phyloP scores from a whole-genome alignment of 2,329 filamentous ascomycete species.

The Alternaria angustiovoidea region DNA sequence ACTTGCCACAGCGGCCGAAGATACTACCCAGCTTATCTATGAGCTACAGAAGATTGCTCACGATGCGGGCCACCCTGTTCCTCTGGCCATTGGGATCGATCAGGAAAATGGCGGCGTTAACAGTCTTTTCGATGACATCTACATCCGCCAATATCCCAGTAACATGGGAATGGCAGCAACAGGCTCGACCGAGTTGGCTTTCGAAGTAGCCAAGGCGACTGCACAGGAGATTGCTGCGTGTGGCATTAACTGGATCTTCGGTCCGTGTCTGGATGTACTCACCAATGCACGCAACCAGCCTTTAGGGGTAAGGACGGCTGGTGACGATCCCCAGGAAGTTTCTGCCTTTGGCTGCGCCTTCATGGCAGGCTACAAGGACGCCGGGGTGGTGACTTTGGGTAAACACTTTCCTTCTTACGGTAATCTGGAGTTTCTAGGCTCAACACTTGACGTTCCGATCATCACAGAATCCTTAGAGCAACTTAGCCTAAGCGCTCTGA shows the following conservation, averaged over 20 bases:
- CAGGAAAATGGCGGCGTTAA: conserved; percentile 99
- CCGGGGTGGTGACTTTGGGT: conserved; percentile 85
- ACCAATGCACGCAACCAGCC: conserved; percentile 93
- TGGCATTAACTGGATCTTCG: conserved; percentile 94
- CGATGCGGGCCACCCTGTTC: conserved; percentile 87
- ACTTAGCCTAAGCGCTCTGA: conserved; percentile 86
- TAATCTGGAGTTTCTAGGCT: conserved; percentile 91
- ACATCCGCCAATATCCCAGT: conserved; percentile 94
- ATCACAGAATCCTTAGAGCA: conserved; percentile 96
- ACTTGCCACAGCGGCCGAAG: conserved; percentile 76
- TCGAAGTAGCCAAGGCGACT: conserved; percentile 90
- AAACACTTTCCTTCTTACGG: conserved; percentile 98
- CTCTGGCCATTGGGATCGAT: conserved; percentile 88
- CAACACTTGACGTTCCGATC: conserved; percentile 89
- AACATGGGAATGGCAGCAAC: conserved; percentile 97
- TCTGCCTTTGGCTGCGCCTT: conserved; percentile 90
- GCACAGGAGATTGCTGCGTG: conserved; percentile 91
- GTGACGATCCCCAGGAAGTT: conserved; percentile 94
- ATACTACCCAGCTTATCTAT: conserved; percentile 86
- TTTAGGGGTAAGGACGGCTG: conserved; percentile 85
- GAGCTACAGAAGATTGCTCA: conserved; percentile 93
- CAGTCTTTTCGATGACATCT: conserved; percentile 93
- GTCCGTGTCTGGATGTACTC: conserved; percentile 90
- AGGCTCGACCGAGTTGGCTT: conserved; percentile 83
- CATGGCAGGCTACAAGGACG: conserved; percentile 92